Evolutionary conservation across 352 stramenopile genomes (phyloP), one percentile per base, ranked within the genome.

Genomic region (Globisporangium uncinulatum): DNA sequence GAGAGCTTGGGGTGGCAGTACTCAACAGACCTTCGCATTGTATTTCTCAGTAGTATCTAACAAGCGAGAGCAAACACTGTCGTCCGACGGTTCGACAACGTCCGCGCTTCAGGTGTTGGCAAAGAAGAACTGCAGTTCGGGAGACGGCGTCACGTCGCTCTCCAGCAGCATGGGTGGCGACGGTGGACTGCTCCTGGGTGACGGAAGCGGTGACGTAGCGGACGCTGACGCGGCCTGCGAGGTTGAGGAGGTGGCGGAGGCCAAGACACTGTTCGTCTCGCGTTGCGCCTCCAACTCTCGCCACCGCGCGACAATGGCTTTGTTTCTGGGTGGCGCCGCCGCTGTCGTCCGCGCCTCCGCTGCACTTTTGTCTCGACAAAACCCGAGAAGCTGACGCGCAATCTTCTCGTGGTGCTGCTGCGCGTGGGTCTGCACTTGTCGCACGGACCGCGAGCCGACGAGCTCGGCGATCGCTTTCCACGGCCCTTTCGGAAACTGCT

Each of bases 341-440:
- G 4, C 19, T 20, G 20, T 32, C 15, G 36, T 46, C 20, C 21
- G 14, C 20, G 42, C 19, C 20, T 24, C 45, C 32, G 6, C 42
- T 9, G 1, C 20, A 11, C 4, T 3, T 10, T 55, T 55, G 34
- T 53, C 54, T 20, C 56, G 42, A n/a, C 48, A 37, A 15, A 59
- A 39, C 6, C 36, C 61, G 21, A 61, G 43, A n/a, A 65, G 31
- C 20, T 60, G 59, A 14, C 59, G 59, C 31, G 46, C 45, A 21
- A 66, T 53, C 48, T 70, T 70, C 34, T 70, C 51, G 24, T 62
- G 59, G 54, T 67, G 65, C 44, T 70, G 65, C 31, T 70, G 63
- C 7, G 63, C 63, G 41, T 70, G 63, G 6, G 63, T 66, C 21
- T 63, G 63, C 42, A 63, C 51, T 36, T 70, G 63, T 24, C 59